Evolutionary conservation across 345 rosid genomes (phyloP), one percentile per base, ranked within the genome.

Genomic region (Brassica cretica): DNA sequence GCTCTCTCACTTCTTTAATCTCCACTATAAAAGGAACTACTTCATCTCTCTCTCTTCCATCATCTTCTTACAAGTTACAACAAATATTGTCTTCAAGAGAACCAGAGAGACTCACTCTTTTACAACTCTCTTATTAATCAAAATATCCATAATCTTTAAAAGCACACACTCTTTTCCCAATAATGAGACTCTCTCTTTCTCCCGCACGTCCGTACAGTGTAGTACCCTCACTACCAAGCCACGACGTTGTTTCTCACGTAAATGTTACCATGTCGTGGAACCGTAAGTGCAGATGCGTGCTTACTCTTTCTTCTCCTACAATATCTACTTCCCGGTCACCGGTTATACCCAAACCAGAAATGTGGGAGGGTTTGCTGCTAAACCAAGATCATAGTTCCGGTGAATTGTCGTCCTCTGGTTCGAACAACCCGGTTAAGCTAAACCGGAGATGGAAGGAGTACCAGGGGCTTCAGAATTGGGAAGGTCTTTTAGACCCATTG

Each of bases 401-500:
- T 3, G 67, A 44, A 44, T 6, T 60, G 5, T 25, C 82, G 0
- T 51, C 74, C 2, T 62, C 71, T 35, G 71, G 53, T 73, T 73
- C 73, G 8, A 41, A 11, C 44, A 9, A 0, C 8, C 73, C 76
- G 73, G 83, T 82, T 78, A 82, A 82, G 76, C 79, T 82, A 1
- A 76, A 76, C 61, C 68, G 69, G 64, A 67, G 11, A 35, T 85
- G 90, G 86, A 81, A 58, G 78, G 87, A 84, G 51, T 83, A 79
- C 64, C 90, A 89, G 49, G 83, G 86, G 1, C 27, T 82, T 27
- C 79, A 80, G 16, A 84, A 87, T 76, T 91, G 89, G 96, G 88
- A 86, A 15, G 87, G 87, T n/a, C 74, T 88, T 32, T 85, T 88
- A 16, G 93, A 94, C 74, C 99, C 99, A 4, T 89, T 94, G 0